phyloP scores from a whole-genome alignment of 148 eudicot genomes.

The Bassia scoparia region DNA sequence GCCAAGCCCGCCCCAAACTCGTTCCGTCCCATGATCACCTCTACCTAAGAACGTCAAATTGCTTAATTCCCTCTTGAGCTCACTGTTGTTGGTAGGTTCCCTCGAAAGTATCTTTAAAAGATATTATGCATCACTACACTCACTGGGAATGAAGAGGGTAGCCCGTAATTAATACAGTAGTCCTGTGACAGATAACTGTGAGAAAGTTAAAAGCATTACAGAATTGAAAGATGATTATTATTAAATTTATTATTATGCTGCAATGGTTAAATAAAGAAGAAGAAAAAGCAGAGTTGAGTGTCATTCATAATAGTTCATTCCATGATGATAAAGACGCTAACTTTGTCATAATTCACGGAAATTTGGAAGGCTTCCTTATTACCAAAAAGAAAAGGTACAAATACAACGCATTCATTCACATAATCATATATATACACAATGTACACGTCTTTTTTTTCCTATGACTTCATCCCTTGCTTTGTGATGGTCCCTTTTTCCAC shows the following conservation, averaged over 20 bases:
- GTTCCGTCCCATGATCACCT: too few relatives aligned
- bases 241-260: neutral
- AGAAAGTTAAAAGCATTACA: too few relatives aligned
- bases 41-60: too few relatives aligned
- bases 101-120: too few relatives aligned
- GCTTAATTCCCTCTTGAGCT: too few relatives aligned
- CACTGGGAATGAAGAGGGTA: too few relatives aligned
- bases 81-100: too few relatives aligned
- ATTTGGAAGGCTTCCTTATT: neutral
- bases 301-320: neutral
- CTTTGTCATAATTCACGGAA: constrained; percentile 2
- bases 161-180: neutral
- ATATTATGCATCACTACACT: too few relatives aligned
- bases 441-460: neutral
- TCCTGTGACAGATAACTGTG: neutral
- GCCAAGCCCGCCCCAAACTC: too few relatives aligned
- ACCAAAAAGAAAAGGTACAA: neutral
- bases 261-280: neutral
- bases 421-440: neutral
- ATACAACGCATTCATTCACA: neutral
- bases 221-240: too few relatives aligned
- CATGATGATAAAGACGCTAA: constrained; percentile 6
- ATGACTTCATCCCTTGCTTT: neutral
- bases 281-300: neutral
- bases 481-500: neutral